A percentile compares a stretch with the other conserved stretches of the same genome.
These are phyloP conservation scores for Cucurbita pepo DNA, from an alignment of 306 rosid genomes.

Conservation along the genomic window DNA sequence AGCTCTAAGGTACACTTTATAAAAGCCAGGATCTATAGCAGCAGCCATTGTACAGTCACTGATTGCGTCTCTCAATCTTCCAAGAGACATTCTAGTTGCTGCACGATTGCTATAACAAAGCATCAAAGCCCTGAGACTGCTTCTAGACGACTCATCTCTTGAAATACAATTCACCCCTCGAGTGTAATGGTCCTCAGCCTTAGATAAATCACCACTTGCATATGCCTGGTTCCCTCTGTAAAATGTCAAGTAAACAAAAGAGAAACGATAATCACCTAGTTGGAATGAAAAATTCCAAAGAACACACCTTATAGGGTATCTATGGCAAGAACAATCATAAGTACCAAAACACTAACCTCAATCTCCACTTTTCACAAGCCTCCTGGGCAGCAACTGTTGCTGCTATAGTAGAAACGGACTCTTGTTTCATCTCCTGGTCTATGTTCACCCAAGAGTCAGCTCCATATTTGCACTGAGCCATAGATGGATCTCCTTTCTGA, in stretches of 20 bases:
- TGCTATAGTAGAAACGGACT: conserved; percentile 27
- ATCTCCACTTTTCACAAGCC: conserved; percentile 88
- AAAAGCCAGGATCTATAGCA: conserved; percentile 67
- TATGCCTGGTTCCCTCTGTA: conserved; percentile 94
- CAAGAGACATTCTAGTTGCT: conserved; percentile 89
- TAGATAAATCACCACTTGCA: conserved; percentile 56
- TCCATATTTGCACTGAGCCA: conserved; percentile 21
- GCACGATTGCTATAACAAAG: conserved; percentile 96
- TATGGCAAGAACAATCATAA: not conserved
- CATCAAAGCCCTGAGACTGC: conserved; percentile 78
- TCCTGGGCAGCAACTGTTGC: conserved; percentile 50
- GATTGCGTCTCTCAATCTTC: conserved; percentile 78
- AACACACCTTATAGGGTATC: not conserved
- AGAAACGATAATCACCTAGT: conserved; percentile 1
- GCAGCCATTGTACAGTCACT: conserved; percentile 71
- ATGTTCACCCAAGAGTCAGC: conserved; percentile 23
- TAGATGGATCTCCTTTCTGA: conserved; percentile 29
- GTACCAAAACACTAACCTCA: conserved; percentile 40
- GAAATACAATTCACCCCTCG: conserved; percentile 55
- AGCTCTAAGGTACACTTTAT: conserved; percentile 82
- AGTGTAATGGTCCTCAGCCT: conserved; percentile 76
- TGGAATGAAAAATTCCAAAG: not conserved
- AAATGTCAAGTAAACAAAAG: conserved; percentile 12
- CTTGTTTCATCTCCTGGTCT: conserved; percentile 27
- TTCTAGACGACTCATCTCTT: conserved; percentile 43